Conservation (phyloP, 148 eudicot genomes). For the Drosera capensis region DNA sequence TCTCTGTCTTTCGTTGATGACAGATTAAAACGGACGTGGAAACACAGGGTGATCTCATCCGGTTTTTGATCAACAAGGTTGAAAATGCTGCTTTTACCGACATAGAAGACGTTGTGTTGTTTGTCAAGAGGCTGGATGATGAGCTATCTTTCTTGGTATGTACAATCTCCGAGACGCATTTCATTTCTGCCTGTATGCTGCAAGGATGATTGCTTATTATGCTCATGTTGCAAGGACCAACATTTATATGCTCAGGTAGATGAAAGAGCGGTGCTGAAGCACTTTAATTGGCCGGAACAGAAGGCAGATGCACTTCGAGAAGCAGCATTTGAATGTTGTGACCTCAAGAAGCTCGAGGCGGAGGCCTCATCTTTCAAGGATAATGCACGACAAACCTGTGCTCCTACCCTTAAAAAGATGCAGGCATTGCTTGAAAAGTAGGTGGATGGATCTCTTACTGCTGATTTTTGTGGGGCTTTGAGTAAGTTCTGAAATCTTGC, state of each 20-base stretch:
- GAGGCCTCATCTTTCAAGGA: constrained; percentile 59
- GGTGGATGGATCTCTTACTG: background rate
- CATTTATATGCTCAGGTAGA: constrained; percentile 40
- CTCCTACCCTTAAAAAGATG: constrained; percentile 79
- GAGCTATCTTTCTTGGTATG: constrained; percentile 86
- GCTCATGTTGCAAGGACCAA: background rate
- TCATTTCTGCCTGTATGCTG: no score
- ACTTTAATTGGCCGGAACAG: constrained; percentile 91
- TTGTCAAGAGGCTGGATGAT: constrained; percentile 95
- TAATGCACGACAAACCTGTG: constrained; percentile 60
- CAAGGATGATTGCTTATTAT: background rate
- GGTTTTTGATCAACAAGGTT: constrained; percentile 70
- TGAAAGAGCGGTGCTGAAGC: constrained; percentile 94
- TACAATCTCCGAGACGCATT: no score
- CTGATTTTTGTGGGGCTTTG: background rate
- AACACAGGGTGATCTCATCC: constrained; percentile 82
- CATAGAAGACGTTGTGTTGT: constrained; percentile 79
- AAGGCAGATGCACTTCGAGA: constrained; percentile 92
- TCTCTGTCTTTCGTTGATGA: constrained; percentile 3
- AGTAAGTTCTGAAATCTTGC: background rate
- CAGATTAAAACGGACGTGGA: constrained; percentile 91
- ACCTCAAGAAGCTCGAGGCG: constrained; percentile 76
- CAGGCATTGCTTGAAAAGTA: constrained; percentile 91
- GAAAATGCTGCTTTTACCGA: constrained; percentile 61
- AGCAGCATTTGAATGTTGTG: constrained; percentile 92